Evolutionary conservation across 805 yeast genomes (phyloP), one percentile per base, ranked within the genome.

Genomic region (Komagataella kurtzmanii): DNA sequence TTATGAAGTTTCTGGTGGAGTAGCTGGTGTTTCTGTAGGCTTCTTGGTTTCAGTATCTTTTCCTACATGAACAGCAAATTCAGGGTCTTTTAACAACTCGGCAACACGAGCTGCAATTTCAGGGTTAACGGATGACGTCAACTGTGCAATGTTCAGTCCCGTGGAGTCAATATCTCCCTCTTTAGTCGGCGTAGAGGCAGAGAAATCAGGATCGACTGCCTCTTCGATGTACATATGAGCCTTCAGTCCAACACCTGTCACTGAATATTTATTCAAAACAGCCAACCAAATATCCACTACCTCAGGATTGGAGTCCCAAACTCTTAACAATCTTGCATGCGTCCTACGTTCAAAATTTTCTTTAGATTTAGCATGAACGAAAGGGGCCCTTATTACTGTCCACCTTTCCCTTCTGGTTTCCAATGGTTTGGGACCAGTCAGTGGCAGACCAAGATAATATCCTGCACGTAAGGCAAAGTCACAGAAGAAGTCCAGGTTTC

Each of bases 311-410:
- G 96, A 79, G 65, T 93, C 98, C 75, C 79, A 89, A 24, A 88
- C 85, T 57, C 74, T 76, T 57, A 93, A 72, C 54, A 77, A 65
- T 55, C 95, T 79, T 59, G 83, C 80, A 65, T 80, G 86, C 1
- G 98, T 93, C 49, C 79, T 75, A 71, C 98, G 82, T 71, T 87
- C 86, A 69, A 86, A 93, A 73, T 91, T 93, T 71, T 91, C 96
- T 70, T 93, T 93, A 7, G 93, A 77, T 65, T 89, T 90, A 50
- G 97, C 95, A 62, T 88, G 93, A 18, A 86, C 96, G 65, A 93
- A 93, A 1, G 97, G 97, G 3, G 96, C 82, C 65, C 83, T 79
- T 61, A 85, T 89, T 47, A 93, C 96, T 0, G 99, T 93, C 88
- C 96, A 91, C 58, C 89, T 78, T 66, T 91, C 86, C 59, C 82